Evolutionary conservation across 1,139 yeast genomes (phyloP), one percentile per base, ranked within the genome.

Genomic region (Diutina scorzettiae): DNA sequence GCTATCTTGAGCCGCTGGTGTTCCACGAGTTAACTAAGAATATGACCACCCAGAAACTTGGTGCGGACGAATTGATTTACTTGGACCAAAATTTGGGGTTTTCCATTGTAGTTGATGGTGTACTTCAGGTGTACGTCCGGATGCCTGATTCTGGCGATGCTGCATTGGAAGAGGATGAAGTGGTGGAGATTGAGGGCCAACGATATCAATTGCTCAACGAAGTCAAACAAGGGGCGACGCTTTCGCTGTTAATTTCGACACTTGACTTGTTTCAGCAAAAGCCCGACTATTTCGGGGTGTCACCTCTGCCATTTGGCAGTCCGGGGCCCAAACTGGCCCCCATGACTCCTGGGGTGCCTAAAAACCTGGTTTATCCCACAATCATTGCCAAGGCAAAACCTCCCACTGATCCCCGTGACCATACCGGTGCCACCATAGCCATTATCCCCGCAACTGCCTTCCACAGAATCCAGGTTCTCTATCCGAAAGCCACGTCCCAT

Each of bases 81-180:
- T 61, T 89, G 40, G 83, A 81, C 49, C 91, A 83, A 44, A 46
- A 52, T 2, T 64, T 81, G 20, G 97, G 97, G 1, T 87, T 91
- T 54, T 79, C 91, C 36, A 82, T 91, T 41, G 95, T 91, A n/a
- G 95, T 89, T 1, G 97, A 89, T 51, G 98, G 98, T 0, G 72
- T 78, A 9, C 75, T 89, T 39, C 89, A 85, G 51, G 85, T 91
- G 0, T 87, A 77, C 55, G 78, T 83, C 42, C 43, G 37, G 46
- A 44, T 24, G 2, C 24, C 28, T 7, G 47, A 33, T 37, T 42
- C 45, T 5, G 46, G 45, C 31, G 18, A 45, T 7, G 48, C 47
- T 42, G 57, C 19, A 40, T 56, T 54, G 40, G 66, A 59, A 33
- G 55, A 53, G 40, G 76, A 68, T 41, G 79, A 75, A 41, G 52